Conservation (phyloP, 2,329 filamentous ascomycete genomes). For the Trichoderma breve region DNA sequence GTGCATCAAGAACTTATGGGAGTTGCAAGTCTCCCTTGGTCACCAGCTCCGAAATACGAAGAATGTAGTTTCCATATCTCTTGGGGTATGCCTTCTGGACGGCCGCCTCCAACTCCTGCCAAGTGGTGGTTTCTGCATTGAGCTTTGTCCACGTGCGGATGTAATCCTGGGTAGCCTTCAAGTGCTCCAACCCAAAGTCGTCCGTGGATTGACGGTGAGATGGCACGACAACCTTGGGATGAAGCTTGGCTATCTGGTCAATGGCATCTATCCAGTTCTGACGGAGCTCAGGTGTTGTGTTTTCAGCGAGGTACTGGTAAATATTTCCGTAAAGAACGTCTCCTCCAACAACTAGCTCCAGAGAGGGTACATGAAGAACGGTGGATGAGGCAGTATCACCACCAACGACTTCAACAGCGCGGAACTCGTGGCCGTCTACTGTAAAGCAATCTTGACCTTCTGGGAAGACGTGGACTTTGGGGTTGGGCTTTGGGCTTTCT, state of each 20-base stretch:
- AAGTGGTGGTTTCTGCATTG: not conserved
- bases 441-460: not conserved
- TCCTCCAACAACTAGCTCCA: not conserved
- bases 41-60: not conserved
- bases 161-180: not conserved
- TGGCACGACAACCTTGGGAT: not conserved
- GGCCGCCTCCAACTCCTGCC: not conserved
- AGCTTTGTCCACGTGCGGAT: not conserved
- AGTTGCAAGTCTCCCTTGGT: not conserved
- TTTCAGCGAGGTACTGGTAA: slow-evolving; percentile 2
- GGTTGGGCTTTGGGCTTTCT: not conserved
- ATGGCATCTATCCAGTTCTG: not conserved
- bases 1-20: not conserved
- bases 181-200: not conserved
- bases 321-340: not conserved
- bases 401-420: not conserved
- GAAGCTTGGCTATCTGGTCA: not conserved
- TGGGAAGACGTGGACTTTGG: not conserved
- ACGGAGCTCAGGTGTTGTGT: not conserved
- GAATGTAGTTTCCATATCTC: not conserved
- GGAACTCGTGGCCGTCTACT: not conserved
- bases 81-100: not conserved
- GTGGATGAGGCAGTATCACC: not conserved
- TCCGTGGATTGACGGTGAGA: not conserved
- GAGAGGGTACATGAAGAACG: not conserved